phyloP scores from a whole-genome alignment of 495 filamentous ascomycete genomes.

The Choiromyces venosus region DNA sequence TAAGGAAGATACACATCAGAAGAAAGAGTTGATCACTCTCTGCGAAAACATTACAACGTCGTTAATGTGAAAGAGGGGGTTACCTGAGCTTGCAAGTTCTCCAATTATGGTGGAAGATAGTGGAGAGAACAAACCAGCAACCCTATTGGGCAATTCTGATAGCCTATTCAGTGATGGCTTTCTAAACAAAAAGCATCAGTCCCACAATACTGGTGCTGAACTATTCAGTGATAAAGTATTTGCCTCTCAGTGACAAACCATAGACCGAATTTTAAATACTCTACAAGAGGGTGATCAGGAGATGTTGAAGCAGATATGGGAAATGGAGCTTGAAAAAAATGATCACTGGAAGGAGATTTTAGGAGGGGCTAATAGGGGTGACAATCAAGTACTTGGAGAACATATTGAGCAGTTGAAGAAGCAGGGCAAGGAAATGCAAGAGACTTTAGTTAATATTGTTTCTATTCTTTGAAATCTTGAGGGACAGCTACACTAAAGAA shows the following conservation, averaged over 20 bases:
- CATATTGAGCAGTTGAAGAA: neutral
- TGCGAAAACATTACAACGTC: neutral
- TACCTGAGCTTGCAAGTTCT: neutral
- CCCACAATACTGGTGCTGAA: neutral
- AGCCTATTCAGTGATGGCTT: neutral
- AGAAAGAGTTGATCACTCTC: neutral
- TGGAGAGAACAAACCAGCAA: neutral
- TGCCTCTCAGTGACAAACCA: neutral
- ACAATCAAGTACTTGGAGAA: neutral
- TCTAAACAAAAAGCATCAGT: neutral
- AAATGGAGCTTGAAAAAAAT: neutral
- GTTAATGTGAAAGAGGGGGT: neutral
- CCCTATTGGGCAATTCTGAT: neutral
- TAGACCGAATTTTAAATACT: neutral
- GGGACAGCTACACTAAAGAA: neutral
- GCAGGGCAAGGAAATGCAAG: neutral
- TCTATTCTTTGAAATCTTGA: neutral
- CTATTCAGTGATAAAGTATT: neutral
- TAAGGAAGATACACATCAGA: too few species aligned
- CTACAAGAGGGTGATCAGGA: neutral
- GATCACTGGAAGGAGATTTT: neutral
- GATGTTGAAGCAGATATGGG: neutral
- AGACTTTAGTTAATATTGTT: neutral
- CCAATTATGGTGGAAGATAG: neutral
- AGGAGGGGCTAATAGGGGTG: neutral